phyloP scores from a whole-genome alignment of 2,329 filamentous ascomycete genomes.

The Samsoniella hepiali region DNA sequence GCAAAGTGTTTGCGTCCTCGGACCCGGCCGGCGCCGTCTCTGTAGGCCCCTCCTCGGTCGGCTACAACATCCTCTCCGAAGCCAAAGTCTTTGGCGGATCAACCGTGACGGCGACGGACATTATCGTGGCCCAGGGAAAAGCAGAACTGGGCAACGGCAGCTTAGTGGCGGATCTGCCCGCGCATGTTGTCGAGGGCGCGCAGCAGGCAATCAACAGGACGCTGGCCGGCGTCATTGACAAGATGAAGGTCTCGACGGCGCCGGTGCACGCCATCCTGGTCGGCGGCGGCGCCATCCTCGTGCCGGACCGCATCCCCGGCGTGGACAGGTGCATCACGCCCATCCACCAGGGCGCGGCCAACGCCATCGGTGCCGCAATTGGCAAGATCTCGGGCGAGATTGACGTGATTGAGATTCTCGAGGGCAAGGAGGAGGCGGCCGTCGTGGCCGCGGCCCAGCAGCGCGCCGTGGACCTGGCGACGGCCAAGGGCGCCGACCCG shows the following conservation, averaged over 20 bases:
- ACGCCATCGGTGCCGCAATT: conserved; percentile 59
- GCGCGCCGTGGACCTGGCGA: conserved; percentile 30
- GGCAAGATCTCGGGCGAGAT: conserved; percentile 52
- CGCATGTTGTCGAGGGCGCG: conserved; percentile 23
- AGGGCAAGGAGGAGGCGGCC: conserved; percentile 35
- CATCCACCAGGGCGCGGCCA: conserved; percentile 52
- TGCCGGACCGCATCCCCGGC: conserved; percentile 45
- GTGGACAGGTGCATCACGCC: conserved; percentile 50
- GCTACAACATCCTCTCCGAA: conserved; percentile 46
- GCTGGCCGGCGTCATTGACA: conserved; percentile 51
- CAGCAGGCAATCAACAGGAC: conserved; percentile 40
- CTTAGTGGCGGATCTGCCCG: conserved; percentile 28
- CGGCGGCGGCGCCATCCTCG: conserved; percentile 54
- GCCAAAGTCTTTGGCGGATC: conserved; percentile 52
- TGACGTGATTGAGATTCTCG: conserved; percentile 48
- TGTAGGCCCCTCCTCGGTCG: conserved; percentile 57
- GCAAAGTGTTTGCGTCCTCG: conserved; percentile 27
- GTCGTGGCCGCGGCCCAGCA: conserved; percentile 40
- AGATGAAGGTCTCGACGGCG: conserved; percentile 54
- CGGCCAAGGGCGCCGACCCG: conserved; percentile 30
- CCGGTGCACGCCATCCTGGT: conserved; percentile 53
- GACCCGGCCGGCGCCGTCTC: conserved; percentile 33
- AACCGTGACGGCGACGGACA: conserved; percentile 51
- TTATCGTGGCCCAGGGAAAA: conserved; percentile 40
- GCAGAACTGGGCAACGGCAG: conserved; percentile 30